Evolutionary conservation across 306 rosid genomes (phyloP).

Genomic region (Rosa lucieae): DNA sequence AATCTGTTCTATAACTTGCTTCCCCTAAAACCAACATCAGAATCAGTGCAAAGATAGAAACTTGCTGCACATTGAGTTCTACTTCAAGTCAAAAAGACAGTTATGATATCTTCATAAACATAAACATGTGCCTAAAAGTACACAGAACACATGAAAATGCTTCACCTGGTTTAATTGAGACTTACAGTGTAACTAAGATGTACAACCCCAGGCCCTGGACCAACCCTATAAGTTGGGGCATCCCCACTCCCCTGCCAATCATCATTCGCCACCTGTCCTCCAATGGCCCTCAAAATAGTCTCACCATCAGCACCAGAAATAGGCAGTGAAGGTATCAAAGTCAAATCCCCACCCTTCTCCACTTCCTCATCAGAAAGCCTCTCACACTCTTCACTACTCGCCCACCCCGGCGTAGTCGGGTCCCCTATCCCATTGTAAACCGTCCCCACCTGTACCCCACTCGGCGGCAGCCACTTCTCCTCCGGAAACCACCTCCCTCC

Average conservation of each 20-base stretch:
- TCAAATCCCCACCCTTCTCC: slow-evolving; percentile 47
- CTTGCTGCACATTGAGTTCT: not conserved
- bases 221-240: slow-evolving; percentile 51
- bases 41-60: not conserved
- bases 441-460: slow-evolving; percentile 73
- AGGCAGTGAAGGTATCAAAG: slow-evolving; percentile 74
- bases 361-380: slow-evolving; percentile 49
- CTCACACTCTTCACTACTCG: slow-evolving; percentile 53
- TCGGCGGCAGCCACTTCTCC: slow-evolving; percentile 70
- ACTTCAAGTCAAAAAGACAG: not conserved
- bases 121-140: not conserved
- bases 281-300: slow-evolving; percentile 46
- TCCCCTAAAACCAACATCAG: slow-evolving; percentile 45
- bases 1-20: slow-evolving; percentile 47
- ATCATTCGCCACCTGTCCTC: slow-evolving; percentile 54
- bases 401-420: slow-evolving; percentile 81
- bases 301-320: slow-evolving; percentile 62
- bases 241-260: slow-evolving; percentile 76
- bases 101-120: too few species aligned
- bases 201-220: slow-evolving; percentile 76
- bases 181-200: slow-evolving; percentile 55
- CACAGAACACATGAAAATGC: not conserved
- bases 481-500: slow-evolving; percentile 58
- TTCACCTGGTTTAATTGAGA: slow-evolving; percentile 8
- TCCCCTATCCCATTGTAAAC: slow-evolving; percentile 53